These are phyloP conservation scores for Podospora sp. DNA, from an alignment of 495 filamentous ascomycete species.

Conservation along the genomic window DNA sequence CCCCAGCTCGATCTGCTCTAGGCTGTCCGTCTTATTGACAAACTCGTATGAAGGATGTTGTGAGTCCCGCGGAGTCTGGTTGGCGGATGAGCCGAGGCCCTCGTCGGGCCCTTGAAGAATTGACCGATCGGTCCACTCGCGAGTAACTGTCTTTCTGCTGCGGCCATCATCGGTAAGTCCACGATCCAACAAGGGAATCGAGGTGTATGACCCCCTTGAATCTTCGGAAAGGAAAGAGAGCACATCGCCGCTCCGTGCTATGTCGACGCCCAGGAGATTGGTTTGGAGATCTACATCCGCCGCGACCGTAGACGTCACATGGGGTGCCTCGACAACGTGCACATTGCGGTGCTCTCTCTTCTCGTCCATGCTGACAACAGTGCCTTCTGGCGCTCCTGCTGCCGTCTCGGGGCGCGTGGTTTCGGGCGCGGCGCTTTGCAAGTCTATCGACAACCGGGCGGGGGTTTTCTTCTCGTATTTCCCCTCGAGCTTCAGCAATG, in stretches of 20 bases:
- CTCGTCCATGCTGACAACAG: slow-evolving; percentile 37
- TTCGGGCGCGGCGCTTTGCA: slow-evolving; percentile 26
- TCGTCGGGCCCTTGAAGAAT: slow-evolving; percentile 43
- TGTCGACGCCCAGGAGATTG: slow-evolving; percentile 30
- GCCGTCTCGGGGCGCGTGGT: slow-evolving; percentile 21
- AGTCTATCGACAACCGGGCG: slow-evolving; percentile 44
- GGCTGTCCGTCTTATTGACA: slow-evolving; percentile 48
- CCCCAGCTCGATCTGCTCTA: slow-evolving; percentile 39
- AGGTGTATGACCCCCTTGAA: slow-evolving; percentile 66
- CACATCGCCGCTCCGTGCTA: slow-evolving; percentile 31
- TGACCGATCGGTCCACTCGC: slow-evolving; percentile 51
- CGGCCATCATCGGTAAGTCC: slow-evolving; percentile 63
- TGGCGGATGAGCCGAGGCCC: slow-evolving; percentile 29
- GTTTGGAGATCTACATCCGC: slow-evolving; percentile 23
- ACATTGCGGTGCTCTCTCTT: slow-evolving; percentile 51
- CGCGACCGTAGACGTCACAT: slow-evolving; percentile 29
- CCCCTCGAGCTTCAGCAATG: slow-evolving; percentile 89
- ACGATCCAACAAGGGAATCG: slow-evolving; percentile 74
- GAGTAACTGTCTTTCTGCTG: slow-evolving; percentile 40
- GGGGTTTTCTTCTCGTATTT: slow-evolving; percentile 63
- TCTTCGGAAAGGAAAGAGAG: slow-evolving; percentile 54
- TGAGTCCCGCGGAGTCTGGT: slow-evolving; percentile 38
- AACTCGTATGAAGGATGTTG: slow-evolving; percentile 52
- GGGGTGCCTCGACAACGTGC: slow-evolving; percentile 43
- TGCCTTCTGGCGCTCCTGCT: slow-evolving; percentile 22